These are phyloP conservation scores for Entrophospora sp. DNA, from an alignment of 192 early-diverging fungal species.

Conservation along the genomic window DNA sequence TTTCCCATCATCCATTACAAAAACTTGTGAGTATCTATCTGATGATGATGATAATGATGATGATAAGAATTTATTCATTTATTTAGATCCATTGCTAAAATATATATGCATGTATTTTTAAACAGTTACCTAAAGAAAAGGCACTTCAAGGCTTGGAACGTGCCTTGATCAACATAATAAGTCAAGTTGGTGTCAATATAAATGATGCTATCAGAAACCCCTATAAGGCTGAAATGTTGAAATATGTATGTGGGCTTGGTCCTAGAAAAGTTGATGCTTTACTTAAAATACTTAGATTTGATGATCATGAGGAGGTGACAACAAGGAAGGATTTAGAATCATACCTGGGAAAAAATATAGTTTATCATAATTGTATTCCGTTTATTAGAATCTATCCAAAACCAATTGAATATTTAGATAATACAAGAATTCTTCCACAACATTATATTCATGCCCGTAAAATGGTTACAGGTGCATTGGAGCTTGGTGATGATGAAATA, in stretches of 20 bases:
- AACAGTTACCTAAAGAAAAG: slow-evolving; percentile 53
- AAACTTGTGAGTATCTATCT: slow-evolving; percentile 41
- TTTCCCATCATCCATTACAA: slow-evolving; percentile 71
- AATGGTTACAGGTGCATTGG: slow-evolving; percentile 93
- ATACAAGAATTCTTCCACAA: slow-evolving; percentile 91
- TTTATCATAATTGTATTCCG: slow-evolving; percentile 91
- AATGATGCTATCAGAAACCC: slow-evolving; percentile 61
- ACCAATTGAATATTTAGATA: slow-evolving; percentile 71
- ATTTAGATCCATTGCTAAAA: background rate
- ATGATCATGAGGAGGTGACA: background rate
- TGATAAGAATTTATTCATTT: background rate
- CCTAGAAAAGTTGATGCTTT: slow-evolving; percentile 84
- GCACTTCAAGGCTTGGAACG: slow-evolving; percentile 66
- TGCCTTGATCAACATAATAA: slow-evolving; percentile 81
- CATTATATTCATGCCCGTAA: slow-evolving; percentile 93
- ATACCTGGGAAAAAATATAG: background rate
- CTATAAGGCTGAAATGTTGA: slow-evolving; percentile 64
- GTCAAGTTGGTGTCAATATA: slow-evolving; percentile 80
- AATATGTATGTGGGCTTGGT: slow-evolving; percentile 89
- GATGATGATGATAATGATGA: no score
- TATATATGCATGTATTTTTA: background rate
- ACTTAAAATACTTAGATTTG: background rate
- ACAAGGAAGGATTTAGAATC: background rate
- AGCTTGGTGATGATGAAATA: slow-evolving; percentile 56
- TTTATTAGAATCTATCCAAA: slow-evolving; percentile 65